Conservation (phyloP, 495 filamentous ascomycete species). For the Cercophora samala region DNA sequence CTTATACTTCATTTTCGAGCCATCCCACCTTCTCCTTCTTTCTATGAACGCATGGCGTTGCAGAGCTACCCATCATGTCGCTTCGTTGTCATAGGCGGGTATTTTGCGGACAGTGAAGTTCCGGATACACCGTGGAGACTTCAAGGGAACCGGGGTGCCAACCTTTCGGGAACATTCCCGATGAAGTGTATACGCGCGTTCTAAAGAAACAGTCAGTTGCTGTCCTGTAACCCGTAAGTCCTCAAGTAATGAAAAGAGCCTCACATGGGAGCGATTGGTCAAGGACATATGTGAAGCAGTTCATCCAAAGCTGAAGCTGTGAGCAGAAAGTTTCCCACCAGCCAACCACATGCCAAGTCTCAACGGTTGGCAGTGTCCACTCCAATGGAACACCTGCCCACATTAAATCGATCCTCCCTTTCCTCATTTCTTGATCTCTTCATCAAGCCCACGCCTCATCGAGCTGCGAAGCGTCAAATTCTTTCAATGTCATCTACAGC, state of each 20-base stretch:
- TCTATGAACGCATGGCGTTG: background rate
- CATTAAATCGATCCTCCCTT: background rate
- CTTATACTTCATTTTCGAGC: background rate
- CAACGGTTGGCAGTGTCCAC: background rate
- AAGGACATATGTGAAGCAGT: too few species aligned
- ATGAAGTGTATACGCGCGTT: background rate
- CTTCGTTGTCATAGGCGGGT: background rate
- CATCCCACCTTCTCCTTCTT: background rate
- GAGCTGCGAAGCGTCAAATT: background rate
- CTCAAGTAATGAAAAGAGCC: too few species aligned
- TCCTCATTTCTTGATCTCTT: background rate
- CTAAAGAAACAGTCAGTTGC: too few species aligned
- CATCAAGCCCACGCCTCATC: background rate
- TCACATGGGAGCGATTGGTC: too few species aligned
- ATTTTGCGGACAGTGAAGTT: slow-evolving; percentile 19
- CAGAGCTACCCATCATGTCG: background rate
- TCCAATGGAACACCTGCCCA: background rate
- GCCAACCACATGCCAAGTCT: background rate
- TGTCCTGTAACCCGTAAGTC: too few species aligned
- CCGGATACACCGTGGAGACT: slow-evolving; percentile 22
- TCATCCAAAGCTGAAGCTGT: background rate
- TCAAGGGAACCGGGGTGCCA: slow-evolving; percentile 4
- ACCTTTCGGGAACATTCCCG: slow-evolving; percentile 13
- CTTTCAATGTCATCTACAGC: background rate
- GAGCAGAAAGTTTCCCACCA: background rate